A percentile compares a stretch with the other conserved stretches of the same genome.
phyloP scores from a whole-genome alignment of 2,329 filamentous ascomycete genomes.

The Zopfia rhizophila region DNA sequence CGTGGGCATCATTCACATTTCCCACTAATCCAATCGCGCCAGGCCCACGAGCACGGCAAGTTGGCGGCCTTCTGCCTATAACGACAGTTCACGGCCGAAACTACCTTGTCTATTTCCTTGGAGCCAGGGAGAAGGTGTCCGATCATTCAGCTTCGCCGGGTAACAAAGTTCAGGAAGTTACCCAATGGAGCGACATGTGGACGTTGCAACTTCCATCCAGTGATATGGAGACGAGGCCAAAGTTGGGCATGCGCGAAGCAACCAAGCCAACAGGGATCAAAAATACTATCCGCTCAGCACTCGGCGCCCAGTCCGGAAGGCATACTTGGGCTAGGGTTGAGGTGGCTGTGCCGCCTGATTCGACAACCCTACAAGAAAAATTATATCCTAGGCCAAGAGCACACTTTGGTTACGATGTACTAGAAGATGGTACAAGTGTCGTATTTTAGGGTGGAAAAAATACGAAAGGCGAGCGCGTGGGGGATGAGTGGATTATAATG shows the following conservation, averaged over 20 bases:
- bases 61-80: slow-evolving; percentile 53
- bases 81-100: slow-evolving; percentile 57
- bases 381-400: slow-evolving; percentile 57
- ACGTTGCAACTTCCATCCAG: slow-evolving; percentile 56
- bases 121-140: slow-evolving; percentile 30
- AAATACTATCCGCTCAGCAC: slow-evolving; percentile 52
- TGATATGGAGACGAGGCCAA: slow-evolving; percentile 35
- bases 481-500: slow-evolving; percentile 58
- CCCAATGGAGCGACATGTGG: slow-evolving; percentile 56
- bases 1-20: slow-evolving; percentile 54
- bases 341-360: slow-evolving; percentile 47
- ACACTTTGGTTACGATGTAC: slow-evolving; percentile 53
- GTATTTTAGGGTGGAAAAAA: slow-evolving; percentile 57
- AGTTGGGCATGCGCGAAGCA: slow-evolving; percentile 34
- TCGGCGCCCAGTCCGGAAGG: slow-evolving; percentile 54
- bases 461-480: slow-evolving; percentile 55
- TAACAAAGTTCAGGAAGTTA: slow-evolving; percentile 23
- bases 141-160: slow-evolving; percentile 12
- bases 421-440: slow-evolving; percentile 48
- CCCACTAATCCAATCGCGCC: slow-evolving; percentile 56
- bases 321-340: slow-evolving; percentile 56
- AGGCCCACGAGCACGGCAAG: slow-evolving; percentile 52
- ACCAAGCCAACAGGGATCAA: slow-evolving; percentile 58
- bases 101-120: slow-evolving; percentile 57
- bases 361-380: slow-evolving; percentile 52